Percentiles rank a stretch among this genome's conserved stretches.
Evolutionary conservation across 2,329 filamentous ascomycete species (phyloP).

Genomic region (Phialocephala sp.): DNA sequence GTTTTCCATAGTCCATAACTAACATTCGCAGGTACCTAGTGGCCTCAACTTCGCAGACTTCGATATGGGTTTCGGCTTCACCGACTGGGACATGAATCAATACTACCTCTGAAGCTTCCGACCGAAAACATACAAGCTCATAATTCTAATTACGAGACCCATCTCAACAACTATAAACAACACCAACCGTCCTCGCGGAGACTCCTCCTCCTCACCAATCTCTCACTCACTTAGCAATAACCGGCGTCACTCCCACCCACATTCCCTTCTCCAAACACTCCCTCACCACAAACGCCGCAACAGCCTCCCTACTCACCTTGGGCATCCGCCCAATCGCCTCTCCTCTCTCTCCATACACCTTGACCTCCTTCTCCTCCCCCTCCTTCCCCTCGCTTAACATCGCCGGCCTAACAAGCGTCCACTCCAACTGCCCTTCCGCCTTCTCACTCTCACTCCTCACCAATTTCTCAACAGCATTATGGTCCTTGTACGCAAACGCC

Average conservation of each 20-base stretch:
- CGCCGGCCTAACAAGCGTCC: conserved; percentile 28
- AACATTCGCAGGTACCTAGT: conserved; percentile 7
- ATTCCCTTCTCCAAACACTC: conserved; percentile 46
- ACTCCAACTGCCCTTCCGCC: conserved; percentile 17
- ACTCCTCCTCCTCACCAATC: no score
- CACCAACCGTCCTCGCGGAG: no score
- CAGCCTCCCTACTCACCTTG: conserved; percentile 30
- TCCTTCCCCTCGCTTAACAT: conserved; percentile 27
- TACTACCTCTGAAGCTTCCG: conserved; percentile 21
- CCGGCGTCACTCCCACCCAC: conserved; percentile 52
- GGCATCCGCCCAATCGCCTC: conserved; percentile 26
- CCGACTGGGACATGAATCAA: conserved; percentile 27
- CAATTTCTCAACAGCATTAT: conserved; percentile 43
- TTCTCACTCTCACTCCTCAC: conserved; percentile 5
- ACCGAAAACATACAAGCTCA: neutral
- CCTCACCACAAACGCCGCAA: conserved; percentile 54
- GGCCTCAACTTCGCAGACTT: conserved; percentile 26
- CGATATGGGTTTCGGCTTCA: conserved; percentile 25
- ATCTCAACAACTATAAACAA: neutral
- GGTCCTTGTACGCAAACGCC: conserved; percentile 52
- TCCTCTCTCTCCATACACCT: conserved; percentile 38
- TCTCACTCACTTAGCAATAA: conserved; percentile 44
- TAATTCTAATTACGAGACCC: neutral
- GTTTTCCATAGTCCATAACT: neutral
- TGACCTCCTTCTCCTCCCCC: conserved; percentile 25